Evolutionary conservation across 2,329 filamentous ascomycete genomes (phyloP), one percentile per base, ranked within the genome.

Genomic region (Apiospora marii): DNA sequence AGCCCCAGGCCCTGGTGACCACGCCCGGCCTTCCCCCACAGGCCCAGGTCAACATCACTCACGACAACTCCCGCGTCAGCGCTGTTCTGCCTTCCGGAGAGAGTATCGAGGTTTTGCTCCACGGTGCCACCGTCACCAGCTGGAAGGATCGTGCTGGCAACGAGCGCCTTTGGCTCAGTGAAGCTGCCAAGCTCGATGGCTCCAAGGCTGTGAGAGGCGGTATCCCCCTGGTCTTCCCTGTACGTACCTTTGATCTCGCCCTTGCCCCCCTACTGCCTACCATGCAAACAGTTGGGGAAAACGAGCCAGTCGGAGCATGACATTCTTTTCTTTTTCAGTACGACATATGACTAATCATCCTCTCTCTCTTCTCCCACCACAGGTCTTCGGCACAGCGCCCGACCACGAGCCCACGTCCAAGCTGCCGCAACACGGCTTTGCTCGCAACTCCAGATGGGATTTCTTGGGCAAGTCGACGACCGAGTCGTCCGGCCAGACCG

Each of bases 401-500:
- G 87, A 92, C 76, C 92, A 95, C 82, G 90, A 92, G 76, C 88
- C 93, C n/a, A 96, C 94, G 41, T 90, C 90, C 70, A 86, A 90
- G 76, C 92, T 99, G 37, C 92, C 95, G 4, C 95, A 98, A 84
- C 96, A 98, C 85, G 96, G 96, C 77, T 97, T 99, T 83, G 96
- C 96, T 51, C 94, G 96, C 78, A 95, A 90, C 80, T 93, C 92
- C 67, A 90, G 90, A 74, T 99, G 96, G 96, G 95, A 98, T 83
- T 98, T 96, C 82, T 88, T 99, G 70, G 95, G 95, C 80, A 97
- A 96, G 84, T 94, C 92, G 8, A 92, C 89, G n/a, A 90, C 89
- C 7, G 92, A 95, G 81, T 88, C 81, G 77, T 83, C 82, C 73
- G 84, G 76, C 72, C 83, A 83, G 67, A 85, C 85, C 74, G 88